Base-by-base conservation (phyloP, 2,329 filamentous ascomycete species). In the Penicillium sp. region DNA sequence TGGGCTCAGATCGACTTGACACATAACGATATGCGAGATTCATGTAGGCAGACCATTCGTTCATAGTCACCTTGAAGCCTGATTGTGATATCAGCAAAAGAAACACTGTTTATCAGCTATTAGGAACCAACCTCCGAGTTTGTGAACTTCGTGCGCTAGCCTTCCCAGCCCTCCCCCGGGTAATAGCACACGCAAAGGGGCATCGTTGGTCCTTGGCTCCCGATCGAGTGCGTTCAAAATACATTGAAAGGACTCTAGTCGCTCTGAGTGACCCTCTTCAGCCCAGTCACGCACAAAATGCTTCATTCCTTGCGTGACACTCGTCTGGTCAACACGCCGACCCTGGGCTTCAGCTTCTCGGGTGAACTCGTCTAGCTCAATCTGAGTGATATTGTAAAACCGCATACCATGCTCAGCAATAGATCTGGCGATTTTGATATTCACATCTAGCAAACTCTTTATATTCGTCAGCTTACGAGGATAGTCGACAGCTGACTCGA, bases 31-130 rank as follows among this genome's bases (percentile, higher is more conserved):
- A 83, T 0, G 75, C 78, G 1, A 80, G 57, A 54, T 82, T 83
- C 78, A 84, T 82, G 57, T 78, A 84, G 67, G 79, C 77, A 1
- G 80, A 83, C 78, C 78, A 84, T 66, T 85, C 82, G 59, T 84
- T 84, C 49, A 77, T 70, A 0, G 79, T 81, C 0, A 83, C 81
- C 23, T 81, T 70, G 51, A 81, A 81, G 1, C 72, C 78, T 76
- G 9, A 13, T 36, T 30, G 32, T 30, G 41, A 3, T 23, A 30
- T 13, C 8, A 44, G 16, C 16, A 4, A 42, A 23, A 41, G 7
- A 18, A 42, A 40, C 7, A n/a, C n/a, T n/a, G n/a, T n/a, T 19
- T 32, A 1, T 7, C 18, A 13, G 8, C 14, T 30, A 46, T 4
- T 13, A 3, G 4, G 13, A n/a, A 53, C 58, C 50, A 55, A 75